A percentile compares a stretch with the other conserved stretches of the same genome.
Conservation (phyloP, 345 rosid genomes). For the Mangifera indica region DNA sequence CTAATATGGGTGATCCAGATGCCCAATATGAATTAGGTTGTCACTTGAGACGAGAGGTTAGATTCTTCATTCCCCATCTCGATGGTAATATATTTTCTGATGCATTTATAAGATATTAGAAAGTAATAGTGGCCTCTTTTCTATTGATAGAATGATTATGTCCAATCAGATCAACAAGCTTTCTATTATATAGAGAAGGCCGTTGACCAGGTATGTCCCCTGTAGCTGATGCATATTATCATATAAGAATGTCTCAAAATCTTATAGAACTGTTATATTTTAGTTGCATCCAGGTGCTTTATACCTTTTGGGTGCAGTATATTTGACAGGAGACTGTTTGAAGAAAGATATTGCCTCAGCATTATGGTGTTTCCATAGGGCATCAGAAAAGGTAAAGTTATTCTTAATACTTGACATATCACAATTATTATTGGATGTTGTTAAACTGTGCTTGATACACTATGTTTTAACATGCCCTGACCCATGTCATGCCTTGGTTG, state of each 20-base stretch:
- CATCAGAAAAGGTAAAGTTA: constrained; percentile 70
- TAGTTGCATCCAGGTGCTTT: constrained; percentile 98
- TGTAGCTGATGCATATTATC: not conserved
- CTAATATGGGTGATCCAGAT: constrained; percentile 90
- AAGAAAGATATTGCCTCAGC: constrained; percentile 90
- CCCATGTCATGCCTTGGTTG: not conserved
- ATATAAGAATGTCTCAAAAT: constrained; percentile 6
- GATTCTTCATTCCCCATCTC: constrained; percentile 15
- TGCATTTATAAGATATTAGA: not conserved
- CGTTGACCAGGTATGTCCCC: constrained; percentile 71
- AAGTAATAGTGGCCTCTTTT: not conserved
- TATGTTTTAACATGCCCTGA: not conserved
- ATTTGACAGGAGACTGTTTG: constrained; percentile 84
- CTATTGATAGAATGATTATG: constrained; percentile 60
- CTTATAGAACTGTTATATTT: constrained; percentile 33
- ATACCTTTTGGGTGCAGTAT: constrained; percentile 84
- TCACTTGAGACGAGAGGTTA: constrained; percentile 78
- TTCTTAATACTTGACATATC: constrained; percentile 11
- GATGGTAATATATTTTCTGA: not conserved
- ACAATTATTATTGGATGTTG: not conserved
- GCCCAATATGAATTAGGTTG: constrained; percentile 88
- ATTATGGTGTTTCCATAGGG: constrained; percentile 89
- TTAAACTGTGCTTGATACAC: constrained; percentile 4
- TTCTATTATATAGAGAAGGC: constrained; percentile 89
- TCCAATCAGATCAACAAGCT: constrained; percentile 83